These are phyloP conservation scores for Schizosaccharomyces japonicus DNA, from an alignment of 805 yeast genomes.

Conservation along the genomic window DNA sequence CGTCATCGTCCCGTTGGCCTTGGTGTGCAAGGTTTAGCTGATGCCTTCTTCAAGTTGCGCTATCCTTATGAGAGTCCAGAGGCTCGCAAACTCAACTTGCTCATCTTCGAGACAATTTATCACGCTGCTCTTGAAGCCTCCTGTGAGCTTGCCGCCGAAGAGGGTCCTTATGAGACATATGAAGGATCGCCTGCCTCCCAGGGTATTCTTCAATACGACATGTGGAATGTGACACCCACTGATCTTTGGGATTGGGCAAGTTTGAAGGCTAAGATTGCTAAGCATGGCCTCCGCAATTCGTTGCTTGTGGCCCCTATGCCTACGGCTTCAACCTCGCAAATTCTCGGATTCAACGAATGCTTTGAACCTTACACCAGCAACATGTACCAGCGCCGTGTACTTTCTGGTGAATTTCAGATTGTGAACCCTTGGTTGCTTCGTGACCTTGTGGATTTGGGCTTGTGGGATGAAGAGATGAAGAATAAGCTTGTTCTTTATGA, in stretches of 20 bases:
- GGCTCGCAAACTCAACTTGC: constrained; percentile 53
- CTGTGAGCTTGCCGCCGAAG: constrained; percentile 43
- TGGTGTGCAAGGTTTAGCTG: constrained; percentile 96
- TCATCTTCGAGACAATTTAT: constrained; percentile 84
- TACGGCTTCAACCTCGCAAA: constrained; percentile 92
- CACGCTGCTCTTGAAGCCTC: constrained; percentile 84
- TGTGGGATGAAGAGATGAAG: constrained; percentile 67
- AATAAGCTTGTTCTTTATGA: constrained; percentile 48
- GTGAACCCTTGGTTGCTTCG: constrained; percentile 68
- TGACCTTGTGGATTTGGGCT: constrained; percentile 57
- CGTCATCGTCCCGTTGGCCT: constrained; percentile 83
- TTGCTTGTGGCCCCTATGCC: constrained; percentile 89
- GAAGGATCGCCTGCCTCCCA: constrained; percentile 75
- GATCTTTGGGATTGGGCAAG: constrained; percentile 69
- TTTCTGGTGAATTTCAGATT: constrained; percentile 83
- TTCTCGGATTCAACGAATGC: constrained; percentile 80
- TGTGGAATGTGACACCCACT: constrained; percentile 67
- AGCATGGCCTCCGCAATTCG: constrained; percentile 65
- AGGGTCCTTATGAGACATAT: constrained; percentile 52
- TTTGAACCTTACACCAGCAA: constrained; percentile 91
- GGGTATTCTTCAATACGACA: constrained; percentile 64
- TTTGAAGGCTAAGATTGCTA: constrained; percentile 33
- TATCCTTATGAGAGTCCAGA: constrained; percentile 66
- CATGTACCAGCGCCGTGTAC: constrained; percentile 69
- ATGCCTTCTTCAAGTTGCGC: constrained; percentile 54